These are phyloP conservation scores for Boletellus deceptivus DNA, from an alignment of 1,284 basidiomycete genomes.

Conservation along the genomic window DNA sequence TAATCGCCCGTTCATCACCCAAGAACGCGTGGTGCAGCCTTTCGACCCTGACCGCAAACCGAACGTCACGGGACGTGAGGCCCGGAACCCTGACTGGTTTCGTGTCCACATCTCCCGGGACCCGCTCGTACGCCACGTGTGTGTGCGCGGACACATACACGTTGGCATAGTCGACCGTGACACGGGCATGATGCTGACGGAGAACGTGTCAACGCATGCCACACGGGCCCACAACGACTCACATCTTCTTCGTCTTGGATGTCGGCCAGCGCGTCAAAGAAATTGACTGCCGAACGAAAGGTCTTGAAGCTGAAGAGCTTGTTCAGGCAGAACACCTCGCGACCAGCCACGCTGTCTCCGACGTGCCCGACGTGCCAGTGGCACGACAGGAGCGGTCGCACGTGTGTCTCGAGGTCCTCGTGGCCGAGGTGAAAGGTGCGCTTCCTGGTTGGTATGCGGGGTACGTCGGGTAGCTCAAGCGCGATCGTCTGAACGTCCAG, in stretches of 20 bases:
- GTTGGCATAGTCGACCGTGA: slow-evolving; percentile 27
- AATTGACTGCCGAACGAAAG: slow-evolving; percentile 25
- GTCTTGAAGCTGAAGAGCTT: slow-evolving; percentile 31
- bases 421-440: slow-evolving; percentile 30
- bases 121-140: slow-evolving; percentile 34
- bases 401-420: slow-evolving; percentile 32
- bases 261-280: slow-evolving; percentile 27
- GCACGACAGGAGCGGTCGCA: slow-evolving; percentile 33
- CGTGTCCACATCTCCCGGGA: slow-evolving; percentile 10
- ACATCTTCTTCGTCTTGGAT: slow-evolving; percentile 34
- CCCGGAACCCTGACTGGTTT: slow-evolving; percentile 33
- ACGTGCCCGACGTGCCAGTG: slow-evolving; percentile 34
- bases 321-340: slow-evolving; percentile 18
- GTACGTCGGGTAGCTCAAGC: slow-evolving; percentile 24
- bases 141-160: slow-evolving; percentile 35
- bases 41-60: slow-evolving; percentile 40
- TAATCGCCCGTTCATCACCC: slow-evolving; percentile 20
- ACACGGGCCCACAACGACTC: slow-evolving; percentile 12
- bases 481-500: slow-evolving; percentile 16
- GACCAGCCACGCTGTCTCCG: slow-evolving; percentile 2
- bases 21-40: slow-evolving; percentile 26
- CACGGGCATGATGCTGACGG: slow-evolving; percentile 29
- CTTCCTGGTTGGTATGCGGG: slow-evolving; percentile 27
- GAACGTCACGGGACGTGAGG: slow-evolving; percentile 53
- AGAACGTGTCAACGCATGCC: slow-evolving; percentile 5